Percentiles rank a stretch among this genome's conserved stretches.
phyloP scores from a whole-genome alignment of 495 filamentous ascomycete genomes.

The Hypoxylon fuscum region DNA sequence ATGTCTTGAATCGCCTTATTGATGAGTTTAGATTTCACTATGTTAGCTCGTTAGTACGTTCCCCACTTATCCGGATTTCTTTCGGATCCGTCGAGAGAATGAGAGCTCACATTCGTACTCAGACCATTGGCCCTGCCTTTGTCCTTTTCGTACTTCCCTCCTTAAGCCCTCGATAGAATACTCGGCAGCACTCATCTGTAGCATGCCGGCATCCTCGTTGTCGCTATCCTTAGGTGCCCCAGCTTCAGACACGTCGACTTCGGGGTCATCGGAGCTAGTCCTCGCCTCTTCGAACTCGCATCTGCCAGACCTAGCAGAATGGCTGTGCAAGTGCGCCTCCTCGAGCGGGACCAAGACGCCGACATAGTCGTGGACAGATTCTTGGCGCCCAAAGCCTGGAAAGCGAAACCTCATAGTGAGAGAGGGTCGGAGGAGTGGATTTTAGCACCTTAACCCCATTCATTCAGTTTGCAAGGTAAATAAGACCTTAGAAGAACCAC shows the following conservation, averaged over 20 bases:
- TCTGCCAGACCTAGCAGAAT: slow-evolving; percentile 48
- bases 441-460: slow-evolving; percentile 17
- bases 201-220: slow-evolving; percentile 51
- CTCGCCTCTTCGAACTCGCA: slow-evolving; percentile 46
- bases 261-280: slow-evolving; percentile 31
- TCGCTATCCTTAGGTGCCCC: slow-evolving; percentile 42
- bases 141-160: slow-evolving; percentile 53
- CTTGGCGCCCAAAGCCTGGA: slow-evolving; percentile 36
- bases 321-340: slow-evolving; percentile 59
- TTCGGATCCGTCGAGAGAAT: neutral
- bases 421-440: slow-evolving; percentile 10
- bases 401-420: slow-evolving; percentile 38
- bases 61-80: neutral
- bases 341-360: slow-evolving; percentile 58
- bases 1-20: slow-evolving; percentile 85
- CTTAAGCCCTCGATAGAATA: slow-evolving; percentile 62
- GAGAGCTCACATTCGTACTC: slow-evolving; percentile 59
- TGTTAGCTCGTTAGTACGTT: slow-evolving; percentile 32
- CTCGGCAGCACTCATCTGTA: slow-evolving; percentile 53
- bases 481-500: neutral
- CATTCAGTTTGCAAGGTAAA: slow-evolving; percentile 7
- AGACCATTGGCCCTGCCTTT: slow-evolving; percentile 52
- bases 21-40: slow-evolving; percentile 68
- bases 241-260: slow-evolving; percentile 39
- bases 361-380: slow-evolving; percentile 54